phyloP scores from a whole-genome alignment of 2,329 filamentous ascomycete genomes.

The Fusarium bactridioides region DNA sequence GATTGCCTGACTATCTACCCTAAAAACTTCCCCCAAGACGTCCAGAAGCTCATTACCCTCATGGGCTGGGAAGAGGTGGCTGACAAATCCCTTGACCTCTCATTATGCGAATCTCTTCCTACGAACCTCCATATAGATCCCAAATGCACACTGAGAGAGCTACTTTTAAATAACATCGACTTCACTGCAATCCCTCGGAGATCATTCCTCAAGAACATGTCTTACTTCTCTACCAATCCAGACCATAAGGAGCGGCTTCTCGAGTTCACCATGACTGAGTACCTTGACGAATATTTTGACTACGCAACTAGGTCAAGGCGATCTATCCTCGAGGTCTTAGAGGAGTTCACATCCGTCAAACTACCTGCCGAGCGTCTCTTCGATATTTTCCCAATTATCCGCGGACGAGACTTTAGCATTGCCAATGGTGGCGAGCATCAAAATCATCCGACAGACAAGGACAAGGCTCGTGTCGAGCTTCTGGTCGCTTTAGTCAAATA shows the following conservation, averaged over 20 bases:
- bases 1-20: constrained; percentile 85
- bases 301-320: constrained; percentile 91
- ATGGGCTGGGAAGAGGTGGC: constrained; percentile 82
- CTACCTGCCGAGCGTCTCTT: constrained; percentile 79
- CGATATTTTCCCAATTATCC: constrained; percentile 79
- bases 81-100: constrained; percentile 70
- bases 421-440: constrained; percentile 71
- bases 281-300: constrained; percentile 92
- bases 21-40: constrained; percentile 85
- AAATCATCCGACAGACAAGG: constrained; percentile 35
- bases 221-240: constrained; percentile 74
- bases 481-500: constrained; percentile 91
- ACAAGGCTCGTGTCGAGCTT: constrained; percentile 68
- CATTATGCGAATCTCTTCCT: constrained; percentile 44
- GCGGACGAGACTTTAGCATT: constrained; percentile 94
- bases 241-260: constrained; percentile 82
- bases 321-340: constrained; percentile 89
- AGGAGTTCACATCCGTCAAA: constrained; percentile 86
- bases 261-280: constrained; percentile 82
- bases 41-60: constrained; percentile 76
- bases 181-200: constrained; percentile 89
- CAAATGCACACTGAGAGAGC: constrained; percentile 70
- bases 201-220: constrained; percentile 81
- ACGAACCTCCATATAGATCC: constrained; percentile 49
- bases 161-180: constrained; percentile 86